Evolutionary conservation across 2,329 filamentous ascomycete genomes (phyloP).

Genomic region (Magnaporthiopsis rhizophila): DNA sequence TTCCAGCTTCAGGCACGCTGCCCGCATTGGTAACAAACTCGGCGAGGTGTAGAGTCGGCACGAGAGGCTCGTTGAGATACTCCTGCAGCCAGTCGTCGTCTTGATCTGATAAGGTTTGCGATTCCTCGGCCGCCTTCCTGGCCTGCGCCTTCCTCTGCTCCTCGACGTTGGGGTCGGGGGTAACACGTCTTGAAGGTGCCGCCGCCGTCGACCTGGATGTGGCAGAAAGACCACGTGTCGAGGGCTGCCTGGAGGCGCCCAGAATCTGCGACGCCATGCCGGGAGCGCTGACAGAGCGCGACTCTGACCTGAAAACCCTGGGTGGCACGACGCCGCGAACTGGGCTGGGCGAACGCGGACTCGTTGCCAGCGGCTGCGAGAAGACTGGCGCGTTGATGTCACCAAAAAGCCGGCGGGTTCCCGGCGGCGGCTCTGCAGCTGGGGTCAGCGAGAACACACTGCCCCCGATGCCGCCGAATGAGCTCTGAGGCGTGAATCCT

Average conservation of each 20-base stretch:
- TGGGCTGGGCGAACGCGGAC: constrained; percentile 66
- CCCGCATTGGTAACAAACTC: constrained; percentile 50
- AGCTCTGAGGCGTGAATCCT: constrained; percentile 49
- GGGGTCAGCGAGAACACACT: constrained; percentile 39
- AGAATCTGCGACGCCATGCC: constrained; percentile 49
- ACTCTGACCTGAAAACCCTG: constrained; percentile 39
- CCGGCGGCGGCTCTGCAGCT: constrained; percentile 22
- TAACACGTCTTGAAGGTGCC: constrained; percentile 29
- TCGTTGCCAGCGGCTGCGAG: constrained; percentile 44
- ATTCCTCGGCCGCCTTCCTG: constrained; percentile 48
- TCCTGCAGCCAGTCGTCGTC: constrained; percentile 58
- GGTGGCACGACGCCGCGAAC: constrained; percentile 47
- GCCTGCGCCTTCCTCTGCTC: constrained; percentile 45
- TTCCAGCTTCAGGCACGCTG: constrained; percentile 41
- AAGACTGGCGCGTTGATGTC: constrained; percentile 48
- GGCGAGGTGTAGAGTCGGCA: constrained; percentile 54
- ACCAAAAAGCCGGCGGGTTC: constrained; percentile 36
- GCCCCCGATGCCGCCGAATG: constrained; percentile 43
- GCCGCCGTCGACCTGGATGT: constrained; percentile 28
- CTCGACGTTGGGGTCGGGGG: constrained; percentile 35
- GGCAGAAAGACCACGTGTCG: constrained; percentile 6
- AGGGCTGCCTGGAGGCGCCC: constrained; percentile 23
- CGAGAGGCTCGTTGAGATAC: constrained; percentile 45
- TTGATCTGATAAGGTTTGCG: constrained; percentile 46
- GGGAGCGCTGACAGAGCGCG: constrained; percentile 53